Evolutionary conservation across 2,329 filamentous ascomycete genomes (phyloP).

Genomic region (Capronia coronata): DNA sequence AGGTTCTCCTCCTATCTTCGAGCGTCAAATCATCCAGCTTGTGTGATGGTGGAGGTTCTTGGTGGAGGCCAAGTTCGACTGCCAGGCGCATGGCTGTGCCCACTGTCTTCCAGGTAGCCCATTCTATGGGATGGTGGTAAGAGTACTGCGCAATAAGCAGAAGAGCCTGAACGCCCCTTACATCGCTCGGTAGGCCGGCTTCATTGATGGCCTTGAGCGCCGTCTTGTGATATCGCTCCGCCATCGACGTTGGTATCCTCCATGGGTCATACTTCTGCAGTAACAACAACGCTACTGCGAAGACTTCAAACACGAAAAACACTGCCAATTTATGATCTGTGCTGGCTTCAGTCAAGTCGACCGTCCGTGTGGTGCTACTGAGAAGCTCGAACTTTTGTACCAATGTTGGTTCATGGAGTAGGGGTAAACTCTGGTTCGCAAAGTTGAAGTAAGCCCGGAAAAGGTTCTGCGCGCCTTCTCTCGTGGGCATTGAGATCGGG

Average conservation of each 20-base stretch:
- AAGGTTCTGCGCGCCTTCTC: constrained; percentile 10
- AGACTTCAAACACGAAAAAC: constrained; percentile 15
- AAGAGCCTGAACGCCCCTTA: constrained; percentile 14
- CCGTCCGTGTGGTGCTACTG: constrained; percentile 1
- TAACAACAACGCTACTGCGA: constrained; percentile 13
- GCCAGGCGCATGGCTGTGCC: constrained; percentile 11
- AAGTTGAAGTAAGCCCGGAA: constrained; percentile 15
- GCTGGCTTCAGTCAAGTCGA: constrained; percentile 6
- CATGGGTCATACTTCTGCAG: constrained; percentile 16
- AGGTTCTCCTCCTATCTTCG: constrained; percentile 10
- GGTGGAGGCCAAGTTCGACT: constrained; percentile 14
- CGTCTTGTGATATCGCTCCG: constrained; percentile 13
- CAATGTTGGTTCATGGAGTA: constrained; percentile 14
- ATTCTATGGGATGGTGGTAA: constrained; percentile 14
- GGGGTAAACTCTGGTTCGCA: constrained; percentile 12
- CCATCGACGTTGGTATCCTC: constrained; percentile 14
- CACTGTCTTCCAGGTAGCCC: constrained; percentile 17
- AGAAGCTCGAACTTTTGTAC: constrained; percentile 6
- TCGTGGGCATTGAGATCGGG: constrained; percentile 10
- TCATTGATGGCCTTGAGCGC: constrained; percentile 7
- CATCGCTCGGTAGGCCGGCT: constrained; percentile 5
- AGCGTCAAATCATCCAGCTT: constrained; percentile 5
- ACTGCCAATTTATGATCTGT: constrained; percentile 7
- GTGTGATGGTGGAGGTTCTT: constrained; percentile 3
- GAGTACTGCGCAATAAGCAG: constrained; percentile 16